Conservation (phyloP, 176 grass and related monocot species). For the Lolium rigidum region DNA sequence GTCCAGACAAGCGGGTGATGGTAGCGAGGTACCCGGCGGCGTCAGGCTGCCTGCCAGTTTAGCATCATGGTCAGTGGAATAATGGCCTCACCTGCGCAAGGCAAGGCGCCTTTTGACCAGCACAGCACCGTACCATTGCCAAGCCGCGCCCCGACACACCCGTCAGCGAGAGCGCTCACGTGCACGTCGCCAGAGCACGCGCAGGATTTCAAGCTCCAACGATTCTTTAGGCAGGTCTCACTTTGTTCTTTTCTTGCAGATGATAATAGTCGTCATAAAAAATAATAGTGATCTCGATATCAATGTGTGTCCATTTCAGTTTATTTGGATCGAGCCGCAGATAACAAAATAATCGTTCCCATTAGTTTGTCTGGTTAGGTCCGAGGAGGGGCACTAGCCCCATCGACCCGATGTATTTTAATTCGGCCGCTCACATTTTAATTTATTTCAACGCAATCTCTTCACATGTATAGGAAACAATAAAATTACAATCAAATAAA, state of each 20-base stretch:
- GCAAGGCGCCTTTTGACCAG: slow-evolving; percentile 1
- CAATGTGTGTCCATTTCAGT: too few species aligned
- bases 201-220: neutral
- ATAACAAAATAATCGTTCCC: too few species aligned
- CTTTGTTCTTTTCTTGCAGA: neutral
- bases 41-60: slow-evolving; percentile 17
- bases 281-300: too few species aligned
- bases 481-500: too few species aligned
- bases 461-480: too few species aligned
- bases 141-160: neutral
- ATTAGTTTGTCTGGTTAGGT: too few species aligned
- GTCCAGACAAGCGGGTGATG: neutral
- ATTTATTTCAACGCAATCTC: too few species aligned
- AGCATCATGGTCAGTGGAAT: slow-evolving; percentile 29
- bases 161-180: slow-evolving; percentile 24
- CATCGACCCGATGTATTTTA: too few species aligned
- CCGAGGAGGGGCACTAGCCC: too few species aligned
- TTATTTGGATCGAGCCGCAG: too few species aligned
- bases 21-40: slow-evolving; percentile 8
- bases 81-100: slow-evolving; percentile 31
- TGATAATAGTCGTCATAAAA: neutral
- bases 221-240: neutral
- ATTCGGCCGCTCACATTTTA: too few species aligned
- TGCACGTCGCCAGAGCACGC: slow-evolving; percentile 22
- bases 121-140: slow-evolving; percentile 8